Percentiles rank a stretch among this genome's conserved stretches.
phyloP scores from a whole-genome alignment of 768 basidiomycete species.

The Baorangia bicolor region DNA sequence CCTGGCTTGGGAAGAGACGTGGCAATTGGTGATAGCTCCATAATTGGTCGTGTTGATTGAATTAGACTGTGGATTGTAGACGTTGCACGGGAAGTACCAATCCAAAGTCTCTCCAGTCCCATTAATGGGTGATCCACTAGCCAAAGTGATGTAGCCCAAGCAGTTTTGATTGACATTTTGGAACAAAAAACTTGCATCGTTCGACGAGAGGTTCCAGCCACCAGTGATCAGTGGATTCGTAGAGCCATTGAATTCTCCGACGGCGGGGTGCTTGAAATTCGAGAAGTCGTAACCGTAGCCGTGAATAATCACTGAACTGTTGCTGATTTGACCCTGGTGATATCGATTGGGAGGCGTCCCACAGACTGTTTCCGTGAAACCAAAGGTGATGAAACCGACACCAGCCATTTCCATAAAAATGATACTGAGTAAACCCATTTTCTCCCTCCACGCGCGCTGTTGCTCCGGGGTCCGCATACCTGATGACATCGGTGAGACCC shows the following conservation, averaged over 20 bases:
- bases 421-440: slow-evolving; percentile 87
- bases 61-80: slow-evolving; percentile 73
- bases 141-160: slow-evolving; percentile 68
- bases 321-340: slow-evolving; percentile 75
- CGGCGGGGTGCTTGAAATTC: slow-evolving; percentile 79
- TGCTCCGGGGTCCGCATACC: slow-evolving; percentile 89
- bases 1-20: slow-evolving; percentile 56
- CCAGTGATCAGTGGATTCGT: slow-evolving; percentile 83
- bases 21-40: slow-evolving; percentile 66
- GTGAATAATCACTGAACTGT: slow-evolving; percentile 86
- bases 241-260: slow-evolving; percentile 67
- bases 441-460: slow-evolving; percentile 97
- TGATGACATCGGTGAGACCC: slow-evolving; percentile 31
- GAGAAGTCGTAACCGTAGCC: slow-evolving; percentile 93
- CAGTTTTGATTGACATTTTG: slow-evolving; percentile 90
- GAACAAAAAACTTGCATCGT: slow-evolving; percentile 93
- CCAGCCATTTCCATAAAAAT: slow-evolving; percentile 83
- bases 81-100: slow-evolving; percentile 99
- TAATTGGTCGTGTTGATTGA: slow-evolving; percentile 68
- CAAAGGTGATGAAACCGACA: slow-evolving; percentile 98
- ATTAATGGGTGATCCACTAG: slow-evolving; percentile 68
- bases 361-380: slow-evolving; percentile 93
- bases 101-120: slow-evolving; percentile 60
- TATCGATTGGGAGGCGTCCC: slow-evolving; percentile 82
- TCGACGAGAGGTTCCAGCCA: slow-evolving; percentile 75